These are phyloP conservation scores for Colletotrichum sp. DNA, from an alignment of 2,329 filamentous ascomycete species.

Conservation along the genomic window DNA sequence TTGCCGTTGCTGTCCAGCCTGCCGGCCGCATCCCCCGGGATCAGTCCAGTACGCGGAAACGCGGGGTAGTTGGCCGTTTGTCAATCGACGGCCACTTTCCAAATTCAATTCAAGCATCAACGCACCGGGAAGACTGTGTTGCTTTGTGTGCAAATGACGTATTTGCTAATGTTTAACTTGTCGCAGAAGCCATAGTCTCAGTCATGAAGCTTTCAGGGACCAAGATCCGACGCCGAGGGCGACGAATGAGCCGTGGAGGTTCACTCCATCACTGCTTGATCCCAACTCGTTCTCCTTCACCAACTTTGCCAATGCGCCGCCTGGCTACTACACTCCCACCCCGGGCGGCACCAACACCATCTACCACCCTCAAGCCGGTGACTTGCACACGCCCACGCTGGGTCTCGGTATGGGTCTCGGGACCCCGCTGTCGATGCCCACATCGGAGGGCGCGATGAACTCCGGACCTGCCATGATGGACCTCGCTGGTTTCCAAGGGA, in stretches of 20 bases:
- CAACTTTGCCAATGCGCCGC: constrained; percentile 78
- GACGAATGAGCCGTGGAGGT: constrained; percentile 81
- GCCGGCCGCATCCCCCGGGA: not conserved
- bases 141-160: not conserved
- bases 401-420: constrained; percentile 77
- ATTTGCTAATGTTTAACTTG: constrained; percentile 16
- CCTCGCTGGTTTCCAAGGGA: constrained; percentile 66
- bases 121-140: not conserved
- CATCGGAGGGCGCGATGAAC: constrained; percentile 69
- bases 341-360: constrained; percentile 80
- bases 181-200: constrained; percentile 49
- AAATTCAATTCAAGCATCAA: not conserved
- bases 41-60: constrained; percentile 8
- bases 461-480: constrained; percentile 64
- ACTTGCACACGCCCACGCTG: constrained; percentile 83
- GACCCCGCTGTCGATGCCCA: constrained; percentile 81
- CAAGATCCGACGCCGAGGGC: constrained; percentile 84
- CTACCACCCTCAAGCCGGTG: constrained; percentile 83
- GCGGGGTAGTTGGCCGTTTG: not conserved
- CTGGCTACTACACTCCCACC: constrained; percentile 88
- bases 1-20: not conserved
- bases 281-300: constrained; percentile 83
- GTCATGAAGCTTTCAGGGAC: constrained; percentile 61
- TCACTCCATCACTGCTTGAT: constrained; percentile 89
- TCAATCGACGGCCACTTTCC: not conserved